Base-by-base conservation (phyloP, 495 filamentous ascomycete species). In the Corynascus novoguineensis region DNA sequence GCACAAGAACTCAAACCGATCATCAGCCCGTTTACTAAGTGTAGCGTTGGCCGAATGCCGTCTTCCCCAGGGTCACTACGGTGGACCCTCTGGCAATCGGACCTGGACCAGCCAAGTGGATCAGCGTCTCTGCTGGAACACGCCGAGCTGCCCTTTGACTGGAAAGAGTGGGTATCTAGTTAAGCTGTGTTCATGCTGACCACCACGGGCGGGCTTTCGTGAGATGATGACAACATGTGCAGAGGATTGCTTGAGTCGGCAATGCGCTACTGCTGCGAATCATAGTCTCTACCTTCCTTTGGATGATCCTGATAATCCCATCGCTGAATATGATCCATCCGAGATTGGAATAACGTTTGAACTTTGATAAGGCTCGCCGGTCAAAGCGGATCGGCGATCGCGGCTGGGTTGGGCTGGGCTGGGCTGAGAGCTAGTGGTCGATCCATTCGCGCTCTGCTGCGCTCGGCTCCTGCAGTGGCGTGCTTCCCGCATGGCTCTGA, bases 211-310 rank as follows among this genome's bases (percentile, higher is more conserved):
- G 12, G 27, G 35, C 21, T 41, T 22, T 15, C 34, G 32, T 25
- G 34, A 41, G 24, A 52, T 52, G 50, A 29, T 37, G 50, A 29
- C 50, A 52, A 22, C n/a, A 48, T 19, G 19, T 27, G 41, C 1
- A 14, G 41, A 14, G 6, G 41, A 45, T 45, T 22, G 35, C 10
- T n/a, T 5, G 37, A n/a, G n/a, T n/a, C 25, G 10, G 12, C 24
- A 10, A 41, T 21, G 10, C 29, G 42, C 24, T 10, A 24, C 17
- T 42, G 40, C 21, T 22, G 24, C 6, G 1, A 21, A 14, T 44
- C 10, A 8, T 11, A 10, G 42, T n/a, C 12, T 46, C 14, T 22
- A 1, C 37, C 5, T 46, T 28, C 14, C 42, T 25, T 22, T 28
- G 24, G 24, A n/a, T n/a, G n/a, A n/a, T n/a, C n/a, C n/a, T n/a